Evolutionary conservation across 2,329 filamentous ascomycete genomes (phyloP), one percentile per base, ranked within the genome.

Genomic region (Fusarium sp.): DNA sequence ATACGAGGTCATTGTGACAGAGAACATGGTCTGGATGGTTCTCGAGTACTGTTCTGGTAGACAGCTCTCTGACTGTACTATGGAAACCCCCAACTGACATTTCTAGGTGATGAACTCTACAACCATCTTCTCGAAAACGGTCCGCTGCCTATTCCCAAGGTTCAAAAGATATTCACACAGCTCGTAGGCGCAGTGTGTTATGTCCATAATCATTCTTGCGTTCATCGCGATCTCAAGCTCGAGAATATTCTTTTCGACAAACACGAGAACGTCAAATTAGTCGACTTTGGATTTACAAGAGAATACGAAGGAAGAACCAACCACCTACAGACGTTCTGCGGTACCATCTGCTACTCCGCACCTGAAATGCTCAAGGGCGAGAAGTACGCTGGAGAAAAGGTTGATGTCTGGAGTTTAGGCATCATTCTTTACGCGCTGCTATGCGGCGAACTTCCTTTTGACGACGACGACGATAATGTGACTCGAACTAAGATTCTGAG

Each of bases 331-430:
- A 99, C 95, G 1, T 99, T 97, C 77, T 99, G 95, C 75, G 95
- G 95, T 6, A 99, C 95, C 0, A 90, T 99, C 62, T 98, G 94
- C 79, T 99, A 99, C 77, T 97, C 93, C 51, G 95, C 95, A 3
- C 95, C 95, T 3, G 95, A 99, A 77, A 99, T 99, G 95, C 83
- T 99, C 36, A 97, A 95, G 76, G 95, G 93, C 35, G 95, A 99
- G 76, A 98, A 96, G 76, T 99, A 99, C 74, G 95, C 93, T 0
- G 94, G 93, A 25, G 93, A 97, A 79, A 98, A 97, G 79, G 94
- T 99, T 44, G 95, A 99, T 72, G 93, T 99, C 5, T 99, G 92
- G 92, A 95, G 92, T 72, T 75, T 96, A 65, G 91, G 92, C 11
- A 89, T 96, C 52, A 95, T 96, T 59, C 81, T 95, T 2, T 95